These are phyloP conservation scores for Neotropicomus parvogracilis DNA, from an alignment of 1,284 basidiomycete genomes.

Conservation along the genomic window DNA sequence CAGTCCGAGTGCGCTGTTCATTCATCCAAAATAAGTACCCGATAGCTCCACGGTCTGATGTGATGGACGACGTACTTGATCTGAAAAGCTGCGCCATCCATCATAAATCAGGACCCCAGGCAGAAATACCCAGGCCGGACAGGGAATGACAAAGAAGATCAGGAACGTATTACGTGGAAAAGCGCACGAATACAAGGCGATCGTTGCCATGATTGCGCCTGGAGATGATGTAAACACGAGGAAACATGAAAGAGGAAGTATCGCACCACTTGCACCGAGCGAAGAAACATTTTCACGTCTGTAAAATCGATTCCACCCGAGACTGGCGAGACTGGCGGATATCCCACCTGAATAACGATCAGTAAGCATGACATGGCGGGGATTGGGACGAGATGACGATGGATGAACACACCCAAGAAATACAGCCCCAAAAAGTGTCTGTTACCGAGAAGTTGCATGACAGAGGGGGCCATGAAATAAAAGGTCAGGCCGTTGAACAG, in stretches of 20 bases:
- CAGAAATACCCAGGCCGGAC: constrained; percentile 80
- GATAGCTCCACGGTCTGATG: background rate
- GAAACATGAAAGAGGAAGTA: background rate
- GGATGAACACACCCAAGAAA: constrained; percentile 52
- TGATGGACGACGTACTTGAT: constrained; percentile 39
- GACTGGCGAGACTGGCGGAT: constrained; percentile 55
- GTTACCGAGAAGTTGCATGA: constrained; percentile 68
- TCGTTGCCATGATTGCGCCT: constrained; percentile 74
- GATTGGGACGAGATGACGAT: background rate
- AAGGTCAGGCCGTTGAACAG: constrained; percentile 78
- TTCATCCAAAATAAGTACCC: constrained; percentile 10
- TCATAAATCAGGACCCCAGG: constrained; percentile 75
- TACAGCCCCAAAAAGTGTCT: constrained; percentile 74
- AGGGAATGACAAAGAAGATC: constrained; percentile 81
- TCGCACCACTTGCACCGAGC: constrained; percentile 73
- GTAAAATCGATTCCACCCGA: constrained; percentile 52
- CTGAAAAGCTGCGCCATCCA: constrained; percentile 44
- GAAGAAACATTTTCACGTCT: constrained; percentile 46
- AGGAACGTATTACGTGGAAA: constrained; percentile 68
- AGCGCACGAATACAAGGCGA: constrained; percentile 69
- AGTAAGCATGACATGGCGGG: background rate
- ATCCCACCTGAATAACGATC: constrained; percentile 53
- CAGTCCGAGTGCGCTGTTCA: constrained; percentile 44
- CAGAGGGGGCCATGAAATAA: constrained; percentile 73
- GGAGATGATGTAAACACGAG: constrained; percentile 2